Percentiles rank a stretch among this genome's conserved stretches.
Evolutionary conservation across 805 yeast species (phyloP).

Genomic region (Saccharomycopsis capsularis): DNA sequence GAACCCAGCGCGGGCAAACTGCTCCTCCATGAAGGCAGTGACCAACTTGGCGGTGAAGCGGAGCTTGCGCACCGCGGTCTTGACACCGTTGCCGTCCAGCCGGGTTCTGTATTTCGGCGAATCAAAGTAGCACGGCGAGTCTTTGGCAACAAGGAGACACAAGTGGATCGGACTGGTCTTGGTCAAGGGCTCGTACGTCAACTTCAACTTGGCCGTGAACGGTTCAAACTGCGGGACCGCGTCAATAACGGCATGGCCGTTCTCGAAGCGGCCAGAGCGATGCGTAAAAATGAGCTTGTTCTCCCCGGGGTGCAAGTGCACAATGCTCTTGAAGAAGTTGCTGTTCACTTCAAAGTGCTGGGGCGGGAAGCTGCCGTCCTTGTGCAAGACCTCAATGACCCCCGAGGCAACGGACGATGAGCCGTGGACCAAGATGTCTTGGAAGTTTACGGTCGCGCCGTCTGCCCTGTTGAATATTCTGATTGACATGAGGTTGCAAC

Average conservation of each 20-base stretch:
- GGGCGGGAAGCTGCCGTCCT: constrained; percentile 49
- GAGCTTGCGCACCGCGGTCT: constrained; percentile 65
- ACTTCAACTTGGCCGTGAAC: constrained; percentile 25
- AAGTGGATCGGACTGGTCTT: constrained; percentile 75
- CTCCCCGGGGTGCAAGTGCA: constrained; percentile 63
- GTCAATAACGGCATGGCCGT: constrained; percentile 29
- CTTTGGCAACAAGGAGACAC: constrained; percentile 68
- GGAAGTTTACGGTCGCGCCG: constrained; percentile 34
- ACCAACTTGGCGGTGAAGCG: constrained; percentile 79
- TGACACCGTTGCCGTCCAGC: constrained; percentile 57
- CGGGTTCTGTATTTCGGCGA: constrained; percentile 45
- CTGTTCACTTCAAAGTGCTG: constrained; percentile 61
- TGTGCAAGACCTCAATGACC: constrained; percentile 35
- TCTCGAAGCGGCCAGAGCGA: constrained; percentile 30
- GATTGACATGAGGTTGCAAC: constrained; percentile 3
- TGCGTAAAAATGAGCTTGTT: constrained; percentile 52
- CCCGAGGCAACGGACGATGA: constrained; percentile 31
- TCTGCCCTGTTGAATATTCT: constrained; percentile 3
- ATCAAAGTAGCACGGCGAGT: constrained; percentile 66
- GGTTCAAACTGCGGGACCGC: constrained; percentile 12
- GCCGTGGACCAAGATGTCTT: constrained; percentile 48
- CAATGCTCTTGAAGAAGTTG: constrained; percentile 69
- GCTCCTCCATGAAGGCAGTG: constrained; percentile 89
- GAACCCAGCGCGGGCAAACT: constrained; percentile 70
- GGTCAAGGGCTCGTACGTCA: constrained; percentile 48